Evolutionary conservation across 345 rosid genomes (phyloP), one percentile per base, ranked within the genome.

Genomic region (Salix dunnii): DNA sequence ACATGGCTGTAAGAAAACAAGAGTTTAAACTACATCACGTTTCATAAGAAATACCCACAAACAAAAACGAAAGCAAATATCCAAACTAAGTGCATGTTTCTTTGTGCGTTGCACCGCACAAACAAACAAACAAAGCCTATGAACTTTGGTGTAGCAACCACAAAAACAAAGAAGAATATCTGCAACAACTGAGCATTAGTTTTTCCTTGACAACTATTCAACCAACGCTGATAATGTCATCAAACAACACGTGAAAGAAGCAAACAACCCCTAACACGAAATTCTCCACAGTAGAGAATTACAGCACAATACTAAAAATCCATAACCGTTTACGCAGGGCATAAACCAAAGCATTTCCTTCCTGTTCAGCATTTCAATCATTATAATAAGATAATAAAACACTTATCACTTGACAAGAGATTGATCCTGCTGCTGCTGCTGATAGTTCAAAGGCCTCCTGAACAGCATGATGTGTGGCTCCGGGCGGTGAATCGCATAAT

Each of bases 391-490:
- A 3, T 67, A 7, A 25, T 1, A 5, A 38, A 25, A 40, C n/a
- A 4, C 11, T 10, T 10, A 58, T 85, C 87, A 92, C 87, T 92
- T 90, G 53, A 85, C 90, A 67, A 87, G 83, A 20, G 89, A 89
- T 81, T 89, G 95, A 82, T 85, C 87, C 88, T 94, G 89, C 81
- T 91, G 94, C 82, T 88, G 97, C 90, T 92, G 98, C 86, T 94
- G 97, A 61, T 84, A 90, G 88, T 93, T 96, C 68, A 96, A 83
- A 5, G 97, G 87, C 87, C 97, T 89, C 87, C 95, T 89, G 80
- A 93, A 96, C 61, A 96, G 98, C 99, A 92, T 94, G 77, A 94
- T 96, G 76, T 96, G 99, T 82, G 98, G 98, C 84, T 94, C 98
- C 18, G 98, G 98, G 38, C 97, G 95, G 78, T 92, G 98, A 77